phyloP scores from a whole-genome alignment of 148 eudicot species.

The Spergularia marina region DNA sequence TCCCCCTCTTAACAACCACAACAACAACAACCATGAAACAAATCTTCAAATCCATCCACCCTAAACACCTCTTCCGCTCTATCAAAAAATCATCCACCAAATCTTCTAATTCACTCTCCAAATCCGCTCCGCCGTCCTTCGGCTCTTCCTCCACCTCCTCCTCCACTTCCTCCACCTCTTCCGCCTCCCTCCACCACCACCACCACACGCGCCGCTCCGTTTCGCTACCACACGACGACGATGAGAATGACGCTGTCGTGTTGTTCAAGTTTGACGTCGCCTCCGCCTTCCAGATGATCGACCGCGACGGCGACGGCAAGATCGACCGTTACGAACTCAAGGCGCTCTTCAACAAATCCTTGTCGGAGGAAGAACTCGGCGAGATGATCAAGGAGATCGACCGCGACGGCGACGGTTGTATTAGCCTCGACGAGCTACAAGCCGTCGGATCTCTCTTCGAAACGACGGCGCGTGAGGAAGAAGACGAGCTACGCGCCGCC shows the following conservation, averaged over 20 bases:
- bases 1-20: too few relatives aligned
- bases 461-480: conserved; percentile 40
- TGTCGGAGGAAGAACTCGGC: conserved; percentile 46
- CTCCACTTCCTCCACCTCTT: conserved; percentile 22
- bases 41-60: conserved; percentile 36
- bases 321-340: conserved; percentile 46
- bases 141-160: conserved; percentile 34
- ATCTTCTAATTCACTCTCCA: conserved; percentile 36
- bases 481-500: conserved; percentile 48
- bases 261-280: conserved; percentile 34
- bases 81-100: conserved; percentile 18
- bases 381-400: conserved; percentile 62
- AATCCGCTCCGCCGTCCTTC: conserved; percentile 47
- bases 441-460: conserved; percentile 53
- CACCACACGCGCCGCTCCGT: too few relatives aligned
- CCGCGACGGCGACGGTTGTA: conserved; percentile 62
- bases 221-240: conserved; percentile 11
- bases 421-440: conserved; percentile 57
- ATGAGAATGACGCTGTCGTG: conserved; percentile 3
- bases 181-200: background rate
- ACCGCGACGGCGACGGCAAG: conserved; percentile 64
- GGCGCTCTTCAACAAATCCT: conserved; percentile 36
- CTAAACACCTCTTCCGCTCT: conserved; percentile 37
- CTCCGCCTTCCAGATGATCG: conserved; percentile 56
- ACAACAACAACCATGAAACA: conserved; percentile 41